These are phyloP conservation scores for Entomortierella chlamydospora DNA, from an alignment of 192 early-diverging fungal species.

Conservation along the genomic window DNA sequence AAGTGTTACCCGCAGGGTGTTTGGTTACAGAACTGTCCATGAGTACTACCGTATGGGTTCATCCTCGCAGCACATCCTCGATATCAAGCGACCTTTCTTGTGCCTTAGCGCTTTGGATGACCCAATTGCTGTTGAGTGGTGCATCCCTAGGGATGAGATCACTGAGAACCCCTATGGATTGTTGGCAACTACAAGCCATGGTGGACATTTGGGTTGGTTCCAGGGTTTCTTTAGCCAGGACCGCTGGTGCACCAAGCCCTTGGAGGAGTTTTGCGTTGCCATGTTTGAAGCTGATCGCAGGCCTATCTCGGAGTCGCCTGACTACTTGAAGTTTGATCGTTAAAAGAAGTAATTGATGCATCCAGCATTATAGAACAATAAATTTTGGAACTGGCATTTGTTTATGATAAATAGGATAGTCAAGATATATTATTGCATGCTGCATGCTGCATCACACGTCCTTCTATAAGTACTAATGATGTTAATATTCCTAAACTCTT, in stretches of 20 bases:
- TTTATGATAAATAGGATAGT: no score
- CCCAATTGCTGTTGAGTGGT: constrained; percentile 79
- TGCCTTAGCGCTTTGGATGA: constrained; percentile 90
- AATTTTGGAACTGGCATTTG: no score
- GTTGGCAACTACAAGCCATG: constrained; percentile 81
- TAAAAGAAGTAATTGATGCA: no score
- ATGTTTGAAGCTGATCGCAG: constrained; percentile 56
- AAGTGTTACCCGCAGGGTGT: constrained; percentile 73
- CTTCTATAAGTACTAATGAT: no score
- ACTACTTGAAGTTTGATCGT: background rate
- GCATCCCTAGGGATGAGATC: constrained; percentile 80
- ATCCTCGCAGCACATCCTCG: constrained; percentile 66
- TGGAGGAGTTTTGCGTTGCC: constrained; percentile 76
- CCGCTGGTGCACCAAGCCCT: constrained; percentile 74
- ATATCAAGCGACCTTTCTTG: constrained; percentile 83
- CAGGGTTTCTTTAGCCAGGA: constrained; percentile 60
- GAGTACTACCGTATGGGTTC: constrained; percentile 84
- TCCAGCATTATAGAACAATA: no score
- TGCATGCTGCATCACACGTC: no score
- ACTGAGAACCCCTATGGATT: constrained; percentile 81
- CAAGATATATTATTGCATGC: background rate
- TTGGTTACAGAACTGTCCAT: constrained; percentile 83
- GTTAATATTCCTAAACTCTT: background rate
- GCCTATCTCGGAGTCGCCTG: constrained; percentile 27
- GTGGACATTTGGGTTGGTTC: constrained; percentile 96